Evolutionary conservation across 441 rosid species (phyloP).

Genomic region (Melastoma candidum): DNA sequence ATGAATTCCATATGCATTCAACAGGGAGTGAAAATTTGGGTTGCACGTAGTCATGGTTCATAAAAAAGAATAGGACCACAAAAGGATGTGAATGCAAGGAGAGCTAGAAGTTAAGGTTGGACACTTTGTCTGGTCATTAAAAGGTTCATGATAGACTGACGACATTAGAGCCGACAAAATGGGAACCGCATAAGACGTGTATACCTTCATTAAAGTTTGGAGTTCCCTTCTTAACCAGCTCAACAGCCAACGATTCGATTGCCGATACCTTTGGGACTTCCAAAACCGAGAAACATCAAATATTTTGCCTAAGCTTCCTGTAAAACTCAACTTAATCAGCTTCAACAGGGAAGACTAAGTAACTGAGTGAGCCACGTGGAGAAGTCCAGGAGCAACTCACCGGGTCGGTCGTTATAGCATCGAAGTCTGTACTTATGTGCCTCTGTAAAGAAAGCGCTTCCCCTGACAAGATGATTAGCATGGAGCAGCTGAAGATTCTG

Average conservation of each 20-base stretch:
- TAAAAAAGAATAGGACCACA: too few relatives aligned
- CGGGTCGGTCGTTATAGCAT: constrained; percentile 63
- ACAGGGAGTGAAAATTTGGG: too few relatives aligned
- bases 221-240: constrained; percentile 79
- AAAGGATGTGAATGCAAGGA: too few relatives aligned
- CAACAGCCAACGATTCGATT: constrained; percentile 53
- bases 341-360: constrained; percentile 10
- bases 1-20: too few relatives aligned
- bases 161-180: background rate
- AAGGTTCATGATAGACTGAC: background rate
- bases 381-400: constrained; percentile 25
- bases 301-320: constrained; percentile 46
- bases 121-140: background rate
- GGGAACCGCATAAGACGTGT: background rate
- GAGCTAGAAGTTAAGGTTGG: too few relatives aligned
- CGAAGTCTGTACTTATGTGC: constrained; percentile 17
- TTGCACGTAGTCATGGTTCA: too few relatives aligned
- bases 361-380: constrained; percentile 11
- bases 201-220: constrained; percentile 82
- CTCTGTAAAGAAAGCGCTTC: constrained; percentile 34
- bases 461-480: constrained; percentile 5
- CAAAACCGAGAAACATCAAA: constrained; percentile 50
- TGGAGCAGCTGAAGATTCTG: background rate
- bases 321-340: constrained; percentile 19
- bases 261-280: constrained; percentile 54